A percentile compares a stretch with the other conserved stretches of the same genome.
Evolutionary conservation across 139 green algal genomes (phyloP).

Genomic region (Closterium sp.): DNA sequence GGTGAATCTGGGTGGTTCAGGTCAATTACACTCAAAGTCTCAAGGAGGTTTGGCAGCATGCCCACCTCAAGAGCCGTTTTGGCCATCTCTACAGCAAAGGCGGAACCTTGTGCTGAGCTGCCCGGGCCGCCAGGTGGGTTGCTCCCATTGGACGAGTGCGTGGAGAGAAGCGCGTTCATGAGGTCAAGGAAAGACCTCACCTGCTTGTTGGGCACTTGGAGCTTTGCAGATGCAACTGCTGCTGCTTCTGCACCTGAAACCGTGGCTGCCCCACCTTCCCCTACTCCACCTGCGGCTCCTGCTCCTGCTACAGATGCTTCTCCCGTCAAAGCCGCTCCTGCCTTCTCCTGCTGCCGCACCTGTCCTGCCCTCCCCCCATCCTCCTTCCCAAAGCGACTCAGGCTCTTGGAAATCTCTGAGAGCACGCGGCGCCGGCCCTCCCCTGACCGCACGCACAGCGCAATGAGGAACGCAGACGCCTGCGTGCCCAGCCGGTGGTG

Average conservation of each 20-base stretch:
- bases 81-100: slow-evolving; percentile 66
- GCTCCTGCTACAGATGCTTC: neutral
- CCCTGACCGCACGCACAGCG: slow-evolving; percentile 71
- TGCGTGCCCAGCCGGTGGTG: slow-evolving; percentile 5
- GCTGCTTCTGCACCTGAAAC: neutral
- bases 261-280: neutral
- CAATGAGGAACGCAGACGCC: slow-evolving; percentile 60
- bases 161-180: slow-evolving; percentile 17
- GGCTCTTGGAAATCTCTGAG: slow-evolving; percentile 58
- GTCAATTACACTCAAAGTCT: slow-evolving; percentile 61
- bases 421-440: slow-evolving; percentile 79
- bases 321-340: neutral
- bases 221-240: neutral
- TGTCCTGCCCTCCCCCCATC: neutral
- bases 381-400: neutral
- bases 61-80: slow-evolving; percentile 74
- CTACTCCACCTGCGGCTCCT: neutral
- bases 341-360: neutral
- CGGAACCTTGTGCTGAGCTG: slow-evolving; percentile 2
- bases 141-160: neutral
- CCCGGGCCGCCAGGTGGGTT: neutral
- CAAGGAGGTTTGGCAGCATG: slow-evolving; percentile 65
- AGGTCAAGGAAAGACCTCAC: slow-evolving; percentile 30
- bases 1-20: slow-evolving; percentile 66
- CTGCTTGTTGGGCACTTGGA: slow-evolving; percentile 17